Base-by-base conservation (phyloP, 1,284 basidiomycete species). In the Phellopilus nigrolimitatus region DNA sequence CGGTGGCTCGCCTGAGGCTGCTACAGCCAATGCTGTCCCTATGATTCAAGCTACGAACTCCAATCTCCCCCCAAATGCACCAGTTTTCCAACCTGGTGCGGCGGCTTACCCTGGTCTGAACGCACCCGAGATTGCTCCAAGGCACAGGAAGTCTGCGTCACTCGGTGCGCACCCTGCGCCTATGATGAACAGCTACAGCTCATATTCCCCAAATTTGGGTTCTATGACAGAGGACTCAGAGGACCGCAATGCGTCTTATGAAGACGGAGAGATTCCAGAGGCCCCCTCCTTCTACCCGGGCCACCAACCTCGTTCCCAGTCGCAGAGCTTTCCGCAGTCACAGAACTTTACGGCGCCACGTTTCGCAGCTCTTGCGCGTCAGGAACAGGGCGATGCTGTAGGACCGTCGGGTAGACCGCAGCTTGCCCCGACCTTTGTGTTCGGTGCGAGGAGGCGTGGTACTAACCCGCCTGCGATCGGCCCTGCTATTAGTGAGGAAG, bases 331-430 rank as follows among this genome's bases (percentile, higher is more conserved):
- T n/a, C n/a, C n/a, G n/a, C n/a, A n/a, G n/a, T n/a, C n/a, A n/a
- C n/a, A n/a, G n/a, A n/a, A n/a, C n/a, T 94, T 92, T 64, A 80
- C 87, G 62, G 84, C 91, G 40, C 91, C 91, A 34, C 82, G 91
- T 27, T 94, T 94, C 66, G 88, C 85, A 27, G 89, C 89, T 34
- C 74, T 93, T 49, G 88, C 85, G 10, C 86, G 88, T 61, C 66
- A 73, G 58, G 84, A 89, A 60, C 81, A 88, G 48, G 77, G 81
- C 54, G 86, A 90, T 51, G 46, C 70, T 27, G 56, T 88, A 36
- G 87, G 88, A n/a, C 84, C 88, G 3, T 80, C 84, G 27, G 88
- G 91, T 36, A 82, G 91, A 53, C 91, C 91, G 27, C 91, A 94
- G 64, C 80, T 95, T 47, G 91, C 91, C 13, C 92, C 91, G 9